Percentiles rank a stretch among this genome's conserved stretches.
phyloP scores from a whole-genome alignment of 345 rosid genomes.

The Boechera divaricarpa region DNA sequence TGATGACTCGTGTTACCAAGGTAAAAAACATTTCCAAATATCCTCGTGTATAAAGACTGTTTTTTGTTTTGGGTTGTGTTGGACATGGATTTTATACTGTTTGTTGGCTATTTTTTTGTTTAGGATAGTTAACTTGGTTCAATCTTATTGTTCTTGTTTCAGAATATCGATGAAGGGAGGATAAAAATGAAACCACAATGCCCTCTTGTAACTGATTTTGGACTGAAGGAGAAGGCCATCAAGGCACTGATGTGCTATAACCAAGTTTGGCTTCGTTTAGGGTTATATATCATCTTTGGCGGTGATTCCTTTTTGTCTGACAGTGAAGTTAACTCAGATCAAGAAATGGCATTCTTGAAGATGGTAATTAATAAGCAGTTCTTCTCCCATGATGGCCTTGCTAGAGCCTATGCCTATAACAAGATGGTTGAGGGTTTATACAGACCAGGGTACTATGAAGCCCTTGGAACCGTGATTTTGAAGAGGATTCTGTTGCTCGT shows the following conservation, averaged over 20 bases:
- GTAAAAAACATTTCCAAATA: constrained; percentile 39
- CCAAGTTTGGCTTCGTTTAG: constrained; percentile 86
- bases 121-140: background rate
- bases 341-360: constrained; percentile 74
- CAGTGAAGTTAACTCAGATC: constrained; percentile 54
- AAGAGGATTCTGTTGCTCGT: constrained; percentile 87
- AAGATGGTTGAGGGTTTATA: constrained; percentile 92
- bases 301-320: constrained; percentile 78
- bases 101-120: constrained; percentile 2
- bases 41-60: background rate
- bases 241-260: constrained; percentile 71
- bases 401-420: constrained; percentile 84
- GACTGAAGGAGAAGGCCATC: constrained; percentile 79
- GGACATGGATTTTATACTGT: background rate
- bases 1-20: constrained; percentile 73
- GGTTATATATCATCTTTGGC: constrained; percentile 72
- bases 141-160: constrained; percentile 36
- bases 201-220: constrained; percentile 88
- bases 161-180: constrained; percentile 94
- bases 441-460: constrained; percentile 91
- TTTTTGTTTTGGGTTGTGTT: constrained; percentile 12
- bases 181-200: constrained; percentile 85
- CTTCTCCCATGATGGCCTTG: constrained; percentile 70
- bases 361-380: constrained; percentile 81
- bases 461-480: constrained; percentile 74